phyloP scores from a whole-genome alignment of 2,329 filamentous ascomycete genomes.

The Penicillium sp. region DNA sequence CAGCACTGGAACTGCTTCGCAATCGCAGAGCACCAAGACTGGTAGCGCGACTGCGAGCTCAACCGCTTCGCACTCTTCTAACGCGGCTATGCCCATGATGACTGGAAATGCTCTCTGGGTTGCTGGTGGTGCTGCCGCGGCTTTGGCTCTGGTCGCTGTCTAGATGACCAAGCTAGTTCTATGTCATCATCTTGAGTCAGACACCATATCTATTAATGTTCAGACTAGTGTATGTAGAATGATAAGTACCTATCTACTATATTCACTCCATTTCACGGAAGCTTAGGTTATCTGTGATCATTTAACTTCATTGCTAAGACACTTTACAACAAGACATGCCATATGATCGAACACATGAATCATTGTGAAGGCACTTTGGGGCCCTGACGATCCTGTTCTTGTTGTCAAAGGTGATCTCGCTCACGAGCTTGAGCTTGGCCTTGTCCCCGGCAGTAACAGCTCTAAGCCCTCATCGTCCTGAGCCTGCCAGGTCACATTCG shows the following conservation, averaged over 20 bases:
- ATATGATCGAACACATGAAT: neutral
- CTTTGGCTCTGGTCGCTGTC: conserved; percentile 11
- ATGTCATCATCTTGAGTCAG: neutral
- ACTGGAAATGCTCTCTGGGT: conserved; percentile 18
- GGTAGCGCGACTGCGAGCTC: conserved; percentile 5
- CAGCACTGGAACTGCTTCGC: conserved; percentile 2
- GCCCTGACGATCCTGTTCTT: conserved; percentile 10
- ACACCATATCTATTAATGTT: no score
- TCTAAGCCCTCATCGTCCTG: neutral
- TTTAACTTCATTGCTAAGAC: no score
- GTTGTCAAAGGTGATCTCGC: neutral
- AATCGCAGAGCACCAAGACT: neutral
- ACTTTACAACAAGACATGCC: no score
- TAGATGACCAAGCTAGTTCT: neutral
- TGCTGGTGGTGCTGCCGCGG: conserved; percentile 20
- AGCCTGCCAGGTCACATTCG: conserved; percentile 1
- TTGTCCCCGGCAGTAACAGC: neutral
- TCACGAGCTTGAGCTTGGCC: conserved; percentile 10
- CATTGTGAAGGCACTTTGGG: conserved; percentile 20
- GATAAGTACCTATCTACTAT: no score
- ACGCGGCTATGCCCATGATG: conserved; percentile 21
- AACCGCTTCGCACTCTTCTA: conserved; percentile 10
- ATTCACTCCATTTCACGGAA: no score
- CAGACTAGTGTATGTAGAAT: no score
- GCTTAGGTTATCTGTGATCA: no score